Evolutionary conservation across 768 basidiomycete species (phyloP).

Genomic region (Lentinus tigrinus): DNA sequence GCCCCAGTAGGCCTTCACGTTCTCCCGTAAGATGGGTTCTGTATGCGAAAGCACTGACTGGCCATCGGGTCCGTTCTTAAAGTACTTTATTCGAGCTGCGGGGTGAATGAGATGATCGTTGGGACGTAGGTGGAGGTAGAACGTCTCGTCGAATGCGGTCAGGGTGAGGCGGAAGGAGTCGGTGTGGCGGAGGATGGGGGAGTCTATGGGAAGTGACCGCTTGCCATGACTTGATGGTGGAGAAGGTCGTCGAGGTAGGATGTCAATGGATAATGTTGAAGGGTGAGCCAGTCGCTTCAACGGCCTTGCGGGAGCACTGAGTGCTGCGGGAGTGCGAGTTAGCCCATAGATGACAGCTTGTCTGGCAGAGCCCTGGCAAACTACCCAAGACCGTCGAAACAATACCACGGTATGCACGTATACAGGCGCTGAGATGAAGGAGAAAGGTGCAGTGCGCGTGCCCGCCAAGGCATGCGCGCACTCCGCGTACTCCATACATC

Average conservation of each 20-base stretch:
- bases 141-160: constrained; percentile 62
- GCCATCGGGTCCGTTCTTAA: constrained; percentile 51
- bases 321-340: constrained; percentile 12
- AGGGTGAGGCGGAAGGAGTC: constrained; percentile 73
- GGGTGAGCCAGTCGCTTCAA: constrained; percentile 38
- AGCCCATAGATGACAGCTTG: background rate
- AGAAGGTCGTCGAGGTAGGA: constrained; percentile 35
- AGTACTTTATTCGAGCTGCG: constrained; percentile 70
- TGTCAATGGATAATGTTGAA: constrained; percentile 38
- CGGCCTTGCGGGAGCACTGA: constrained; percentile 32
- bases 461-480: background rate
- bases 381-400: background rate
- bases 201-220: constrained; percentile 31
- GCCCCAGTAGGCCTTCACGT: constrained; percentile 70
- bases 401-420: background rate
- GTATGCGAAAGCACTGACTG: constrained; percentile 48
- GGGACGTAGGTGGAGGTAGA: constrained; percentile 73
- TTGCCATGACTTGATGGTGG: constrained; percentile 15
- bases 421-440: background rate
- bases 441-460: background rate
- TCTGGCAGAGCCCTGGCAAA: background rate
- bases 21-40: constrained; percentile 60
- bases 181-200: constrained; percentile 56
- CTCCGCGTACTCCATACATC: background rate
- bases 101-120: constrained; percentile 80